Evolutionary conservation across 805 yeast genomes (phyloP).

Genomic region (Saturnispora gosingensis): DNA sequence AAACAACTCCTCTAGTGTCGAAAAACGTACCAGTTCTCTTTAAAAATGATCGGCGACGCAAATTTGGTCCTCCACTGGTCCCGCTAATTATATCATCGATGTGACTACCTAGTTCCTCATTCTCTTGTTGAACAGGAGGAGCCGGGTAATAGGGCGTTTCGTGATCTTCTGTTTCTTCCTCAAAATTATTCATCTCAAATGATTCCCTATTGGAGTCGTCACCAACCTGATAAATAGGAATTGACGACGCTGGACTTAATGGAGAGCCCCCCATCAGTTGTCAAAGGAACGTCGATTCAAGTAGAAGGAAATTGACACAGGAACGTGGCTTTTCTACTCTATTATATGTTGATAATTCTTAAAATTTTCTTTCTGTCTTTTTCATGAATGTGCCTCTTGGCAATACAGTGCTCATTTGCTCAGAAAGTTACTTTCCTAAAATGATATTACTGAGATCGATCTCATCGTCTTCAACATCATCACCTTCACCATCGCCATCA

Average conservation of each 20-base stretch:
- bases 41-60: slow-evolving; percentile 2
- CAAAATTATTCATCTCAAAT: not conserved
- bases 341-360: not conserved
- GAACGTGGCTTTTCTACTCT: not conserved
- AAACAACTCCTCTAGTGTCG: slow-evolving; percentile 7
- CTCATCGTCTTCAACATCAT: not conserved
- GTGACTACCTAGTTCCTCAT: not conserved
- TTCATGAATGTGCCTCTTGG: not conserved
- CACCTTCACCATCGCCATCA: slow-evolving; percentile 3
- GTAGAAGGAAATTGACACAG: not conserved
- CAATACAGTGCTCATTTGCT: not conserved
- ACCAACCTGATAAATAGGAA: not conserved
- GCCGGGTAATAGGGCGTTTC: not conserved
- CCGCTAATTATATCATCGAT: not conserved
- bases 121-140: not conserved
- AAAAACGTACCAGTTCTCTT: slow-evolving; percentile 7
- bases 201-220: not conserved
- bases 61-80: not conserved
- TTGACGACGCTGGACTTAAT: not conserved
- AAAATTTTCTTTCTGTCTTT: not conserved
- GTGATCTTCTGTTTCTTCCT: not conserved
- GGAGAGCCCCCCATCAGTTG: not conserved
- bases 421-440: slow-evolving; percentile 2
- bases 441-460: slow-evolving; percentile 3
- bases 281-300: not conserved